phyloP scores from a whole-genome alignment of 352 stramenopile genomes.

The Elongisporangium prolatum region DNA sequence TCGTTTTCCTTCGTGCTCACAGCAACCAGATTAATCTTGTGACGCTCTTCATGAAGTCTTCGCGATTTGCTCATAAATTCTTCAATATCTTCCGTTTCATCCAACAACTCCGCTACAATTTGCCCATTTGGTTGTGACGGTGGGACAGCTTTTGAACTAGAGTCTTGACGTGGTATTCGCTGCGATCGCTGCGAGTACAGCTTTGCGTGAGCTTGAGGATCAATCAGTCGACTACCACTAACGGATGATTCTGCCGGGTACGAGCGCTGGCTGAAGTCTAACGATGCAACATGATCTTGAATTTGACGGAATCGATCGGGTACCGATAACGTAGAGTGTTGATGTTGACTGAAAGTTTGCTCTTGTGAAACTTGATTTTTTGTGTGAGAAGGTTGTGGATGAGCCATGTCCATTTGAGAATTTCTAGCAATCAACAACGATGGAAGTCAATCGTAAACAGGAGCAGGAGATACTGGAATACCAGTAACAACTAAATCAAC shows the following conservation, averaged over 20 bases:
- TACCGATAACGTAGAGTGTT: neutral
- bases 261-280: slow-evolving; percentile 19
- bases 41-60: slow-evolving; percentile 22
- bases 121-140: slow-evolving; percentile 1
- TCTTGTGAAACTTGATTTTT: neutral
- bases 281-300: slow-evolving; percentile 24
- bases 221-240: neutral
- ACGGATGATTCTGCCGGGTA: neutral
- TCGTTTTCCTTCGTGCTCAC: slow-evolving; percentile 54
- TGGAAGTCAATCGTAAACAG: neutral
- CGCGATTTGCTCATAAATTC: slow-evolving; percentile 43
- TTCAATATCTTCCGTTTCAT: slow-evolving; percentile 59
- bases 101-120: slow-evolving; percentile 25
- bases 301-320: slow-evolving; percentile 30
- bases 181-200: neutral
- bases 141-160: neutral
- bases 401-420: neutral
- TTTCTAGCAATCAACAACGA: neutral
- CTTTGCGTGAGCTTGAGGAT: neutral
- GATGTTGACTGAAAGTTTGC: neutral
- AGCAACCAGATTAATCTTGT: slow-evolving; percentile 16
- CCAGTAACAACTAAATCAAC: neutral
- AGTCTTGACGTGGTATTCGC: neutral
- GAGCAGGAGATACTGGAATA: neutral
- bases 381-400: neutral